These are phyloP conservation scores for Microthlaspi erraticum DNA, from an alignment of 345 rosid species.

Conservation along the genomic window DNA sequence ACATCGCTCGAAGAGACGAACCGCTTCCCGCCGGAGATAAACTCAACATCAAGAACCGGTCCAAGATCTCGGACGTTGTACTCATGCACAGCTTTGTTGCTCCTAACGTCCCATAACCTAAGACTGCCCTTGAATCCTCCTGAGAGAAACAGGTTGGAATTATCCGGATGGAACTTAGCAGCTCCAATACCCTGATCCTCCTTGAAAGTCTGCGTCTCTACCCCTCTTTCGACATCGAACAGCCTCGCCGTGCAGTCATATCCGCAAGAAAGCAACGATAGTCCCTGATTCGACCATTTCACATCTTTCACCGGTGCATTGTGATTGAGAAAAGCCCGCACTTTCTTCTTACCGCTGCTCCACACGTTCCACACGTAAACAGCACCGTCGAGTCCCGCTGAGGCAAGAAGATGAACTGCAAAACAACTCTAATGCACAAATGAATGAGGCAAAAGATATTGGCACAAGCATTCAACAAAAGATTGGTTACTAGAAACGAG, in stretches of 20 bases:
- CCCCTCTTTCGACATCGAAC: constrained; percentile 76
- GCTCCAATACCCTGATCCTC: constrained; percentile 76
- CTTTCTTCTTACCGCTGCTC: constrained; percentile 68
- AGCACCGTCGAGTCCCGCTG: constrained; percentile 79
- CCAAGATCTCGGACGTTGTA: constrained; percentile 64
- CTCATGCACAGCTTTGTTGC: constrained; percentile 59
- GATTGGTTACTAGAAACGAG: neutral
- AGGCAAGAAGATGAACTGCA: constrained; percentile 94
- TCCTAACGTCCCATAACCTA: constrained; percentile 83
- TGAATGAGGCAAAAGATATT: constrained; percentile 46
- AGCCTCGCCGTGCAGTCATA: constrained; percentile 74
- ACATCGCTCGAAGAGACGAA: constrained; percentile 87
- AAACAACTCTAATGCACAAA: constrained; percentile 56
- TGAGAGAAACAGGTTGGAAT: constrained; percentile 72
- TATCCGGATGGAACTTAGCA: constrained; percentile 68
- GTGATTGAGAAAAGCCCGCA: constrained; percentile 60
- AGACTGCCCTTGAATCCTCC: constrained; percentile 79
- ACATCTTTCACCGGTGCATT: constrained; percentile 76
- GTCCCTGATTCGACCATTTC: constrained; percentile 67
- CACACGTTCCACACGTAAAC: constrained; percentile 81
- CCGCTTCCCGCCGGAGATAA: constrained; percentile 60
- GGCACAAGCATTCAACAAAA: neutral
- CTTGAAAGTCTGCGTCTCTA: constrained; percentile 60
- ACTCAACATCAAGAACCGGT: constrained; percentile 84
- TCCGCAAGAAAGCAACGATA: constrained; percentile 76